These are phyloP conservation scores for Scheffersomyces lignosus DNA, from an alignment of 805 yeast genomes.

Conservation along the genomic window DNA sequence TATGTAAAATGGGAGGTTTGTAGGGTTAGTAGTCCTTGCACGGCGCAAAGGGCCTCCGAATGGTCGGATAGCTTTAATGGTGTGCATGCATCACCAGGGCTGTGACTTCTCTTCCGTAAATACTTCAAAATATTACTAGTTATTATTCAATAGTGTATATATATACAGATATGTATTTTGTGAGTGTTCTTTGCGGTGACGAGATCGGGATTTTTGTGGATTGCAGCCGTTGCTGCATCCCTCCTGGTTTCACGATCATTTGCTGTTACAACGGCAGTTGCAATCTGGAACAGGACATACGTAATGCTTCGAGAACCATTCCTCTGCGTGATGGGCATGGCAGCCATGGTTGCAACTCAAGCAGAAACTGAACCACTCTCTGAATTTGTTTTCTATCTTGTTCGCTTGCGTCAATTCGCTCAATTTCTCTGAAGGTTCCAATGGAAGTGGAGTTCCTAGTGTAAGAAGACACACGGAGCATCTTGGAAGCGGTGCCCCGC, in stretches of 20 bases:
- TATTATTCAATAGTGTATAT: too few relatives aligned
- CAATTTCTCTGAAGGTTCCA: conserved; percentile 30
- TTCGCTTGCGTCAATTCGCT: conserved; percentile 14
- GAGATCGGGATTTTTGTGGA: too few relatives aligned
- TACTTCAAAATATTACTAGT: too few relatives aligned
- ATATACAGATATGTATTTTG: too few relatives aligned
- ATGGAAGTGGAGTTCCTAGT: conserved; percentile 65
- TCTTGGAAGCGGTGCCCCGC: conserved; percentile 84
- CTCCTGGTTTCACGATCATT: conserved; percentile 15
- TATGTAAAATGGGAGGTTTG: too few relatives aligned
- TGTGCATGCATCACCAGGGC: too few relatives aligned
- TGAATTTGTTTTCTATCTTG: conserved; percentile 46
- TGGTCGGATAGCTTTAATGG: too few relatives aligned
- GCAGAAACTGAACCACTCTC: conserved; percentile 91
- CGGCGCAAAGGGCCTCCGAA: too few relatives aligned
- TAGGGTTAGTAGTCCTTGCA: too few relatives aligned
- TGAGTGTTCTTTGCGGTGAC: too few relatives aligned
- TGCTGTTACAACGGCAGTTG: conserved; percentile 73
- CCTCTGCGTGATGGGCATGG: conserved; percentile 94
- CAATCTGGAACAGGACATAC: conserved; percentile 96
- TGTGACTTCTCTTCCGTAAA: too few relatives aligned
- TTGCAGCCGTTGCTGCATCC: too few relatives aligned
- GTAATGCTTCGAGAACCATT: conserved; percentile 87
- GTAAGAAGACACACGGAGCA: conserved; percentile 87
- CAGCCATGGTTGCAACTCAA: conserved; percentile 88